Conservation (phyloP, 2,329 filamentous ascomycete species). For the Trichoderma sp. region DNA sequence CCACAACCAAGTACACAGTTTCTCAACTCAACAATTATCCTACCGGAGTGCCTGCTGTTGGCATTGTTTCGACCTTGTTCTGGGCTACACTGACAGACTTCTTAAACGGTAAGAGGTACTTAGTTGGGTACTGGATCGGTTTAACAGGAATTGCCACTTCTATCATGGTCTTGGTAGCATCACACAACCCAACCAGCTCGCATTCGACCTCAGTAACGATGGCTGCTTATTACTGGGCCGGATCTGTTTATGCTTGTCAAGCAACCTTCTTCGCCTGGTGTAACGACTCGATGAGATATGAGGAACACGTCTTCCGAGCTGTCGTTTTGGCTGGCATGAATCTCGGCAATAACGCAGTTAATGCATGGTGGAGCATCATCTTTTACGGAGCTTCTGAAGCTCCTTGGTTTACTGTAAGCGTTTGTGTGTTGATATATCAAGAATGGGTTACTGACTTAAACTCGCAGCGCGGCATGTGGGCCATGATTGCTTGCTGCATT, state of each 20-base stretch:
- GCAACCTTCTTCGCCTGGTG: conserved; percentile 77
- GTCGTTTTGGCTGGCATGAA: conserved; percentile 75
- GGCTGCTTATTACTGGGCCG: conserved; percentile 69
- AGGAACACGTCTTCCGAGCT: conserved; percentile 63
- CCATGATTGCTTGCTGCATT: conserved; percentile 67
- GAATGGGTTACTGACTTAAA: too few species aligned
- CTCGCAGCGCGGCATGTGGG: conserved; percentile 63
- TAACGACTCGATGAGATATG: conserved; percentile 67
- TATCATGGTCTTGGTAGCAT: conserved; percentile 60
- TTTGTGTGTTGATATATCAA: too few species aligned
- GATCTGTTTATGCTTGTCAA: conserved; percentile 70
- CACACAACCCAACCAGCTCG: conserved; percentile 40
- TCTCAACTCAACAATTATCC: conserved; percentile 59
- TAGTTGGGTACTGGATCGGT: conserved; percentile 68
- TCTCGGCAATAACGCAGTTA: conserved; percentile 65
- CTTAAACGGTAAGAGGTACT: conserved; percentile 61
- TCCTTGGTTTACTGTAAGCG: conserved; percentile 62
- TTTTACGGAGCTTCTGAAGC: conserved; percentile 70
- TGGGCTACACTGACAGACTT: conserved; percentile 71
- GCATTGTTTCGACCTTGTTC: conserved; percentile 63
- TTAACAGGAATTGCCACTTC: conserved; percentile 64
- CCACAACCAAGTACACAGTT: conserved; percentile 45
- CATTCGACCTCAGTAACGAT: conserved; percentile 57
- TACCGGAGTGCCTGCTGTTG: conserved; percentile 56
- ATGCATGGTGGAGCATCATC: conserved; percentile 72